Evolutionary conservation across 495 filamentous ascomycete genomes (phyloP).

Genomic region (Hypoxylon fragiforme): DNA sequence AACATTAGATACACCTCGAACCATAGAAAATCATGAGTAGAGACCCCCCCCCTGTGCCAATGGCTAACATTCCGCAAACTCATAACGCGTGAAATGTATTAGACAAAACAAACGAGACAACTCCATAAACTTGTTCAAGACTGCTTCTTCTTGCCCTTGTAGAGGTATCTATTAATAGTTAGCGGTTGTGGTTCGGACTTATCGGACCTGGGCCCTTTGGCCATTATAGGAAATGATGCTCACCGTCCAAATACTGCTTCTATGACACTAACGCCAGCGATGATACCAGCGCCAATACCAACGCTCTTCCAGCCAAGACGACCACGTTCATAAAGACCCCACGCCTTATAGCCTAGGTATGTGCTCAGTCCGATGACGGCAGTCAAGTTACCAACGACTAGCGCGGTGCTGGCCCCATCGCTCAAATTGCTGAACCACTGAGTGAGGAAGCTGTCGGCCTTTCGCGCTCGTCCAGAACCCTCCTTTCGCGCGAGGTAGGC

Average conservation of each 20-base stretch:
- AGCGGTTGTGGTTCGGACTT: conserved; percentile 2
- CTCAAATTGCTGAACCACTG: conserved; percentile 39
- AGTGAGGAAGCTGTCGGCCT: conserved; percentile 46
- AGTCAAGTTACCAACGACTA: conserved; percentile 44
- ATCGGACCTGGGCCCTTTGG: too few relatives aligned
- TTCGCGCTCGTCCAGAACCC: conserved; percentile 38
- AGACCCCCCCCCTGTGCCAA: conserved; percentile 3
- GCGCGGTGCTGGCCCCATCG: conserved; percentile 39
- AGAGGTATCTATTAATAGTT: conserved; percentile 38
- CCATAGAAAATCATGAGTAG: conserved; percentile 16
- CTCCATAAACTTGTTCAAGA: conserved; percentile 21
- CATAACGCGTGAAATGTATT: conserved; percentile 5
- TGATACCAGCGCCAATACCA: conserved; percentile 62
- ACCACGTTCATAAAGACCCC: conserved; percentile 61
- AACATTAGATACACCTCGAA: conserved; percentile 15
- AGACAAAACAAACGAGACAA: not conserved
- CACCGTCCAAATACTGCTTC: conserved; percentile 49
- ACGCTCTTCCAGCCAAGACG: conserved; percentile 71
- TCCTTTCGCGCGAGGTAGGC: conserved; percentile 58
- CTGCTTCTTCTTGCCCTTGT: conserved; percentile 45
- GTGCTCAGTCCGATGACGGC: conserved; percentile 50
- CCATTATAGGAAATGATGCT: too few relatives aligned
- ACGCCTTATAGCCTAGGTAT: conserved; percentile 52
- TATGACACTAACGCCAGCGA: conserved; percentile 44
- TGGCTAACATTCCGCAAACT: conserved; percentile 5